Evolutionary conservation across 257 asterid genomes (phyloP), one percentile per base, ranked within the genome.

Genomic region (Anisodus acutangulus): DNA sequence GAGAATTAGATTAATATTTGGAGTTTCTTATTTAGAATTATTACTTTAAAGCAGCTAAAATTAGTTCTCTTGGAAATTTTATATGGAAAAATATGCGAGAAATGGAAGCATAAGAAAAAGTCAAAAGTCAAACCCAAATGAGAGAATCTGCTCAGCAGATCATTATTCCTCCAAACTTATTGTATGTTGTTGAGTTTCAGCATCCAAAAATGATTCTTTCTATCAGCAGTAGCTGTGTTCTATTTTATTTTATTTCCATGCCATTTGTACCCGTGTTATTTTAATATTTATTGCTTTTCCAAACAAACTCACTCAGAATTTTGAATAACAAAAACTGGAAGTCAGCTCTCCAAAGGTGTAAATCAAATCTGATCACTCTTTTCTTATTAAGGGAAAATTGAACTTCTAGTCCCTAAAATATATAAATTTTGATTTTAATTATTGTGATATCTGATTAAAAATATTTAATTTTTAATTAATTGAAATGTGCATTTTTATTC

Each of bases 131-230:
- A 76, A 76, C 9, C 26, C 63, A 11, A 51, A 49, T 22, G 64
- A 76, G 51, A 76, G 81, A 76, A 76, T 76, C 63, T 51, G 64
- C 64, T 76, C 51, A 13, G 81, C 81, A 26, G 63, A 22, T 76
- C 81, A 22, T 4, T 41, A 41, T 74, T 74, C 15, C 47, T 76
- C 47, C 64, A 51, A 76, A 76, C 22, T 6, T 22, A 76, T 49
- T 22, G 2, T 26, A 76, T 51, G 10, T 68, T 15, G 26, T 13
- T 37, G 78, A 37, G 22, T 15, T 37, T 68, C 51, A 68, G 6
- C 53, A 51, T 26, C 64, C 64, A 76, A 76, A 22, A 10, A 12
- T 76, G 47, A 76, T 76, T 76, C 26, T 26, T 51, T 76, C 81
- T 8, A 76, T 26, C 22, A 26, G 13, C 11, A 13, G 53, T 76